Evolutionary conservation across 345 rosid species (phyloP), one percentile per base, ranked within the genome.

Genomic region (Turritis glabra): DNA sequence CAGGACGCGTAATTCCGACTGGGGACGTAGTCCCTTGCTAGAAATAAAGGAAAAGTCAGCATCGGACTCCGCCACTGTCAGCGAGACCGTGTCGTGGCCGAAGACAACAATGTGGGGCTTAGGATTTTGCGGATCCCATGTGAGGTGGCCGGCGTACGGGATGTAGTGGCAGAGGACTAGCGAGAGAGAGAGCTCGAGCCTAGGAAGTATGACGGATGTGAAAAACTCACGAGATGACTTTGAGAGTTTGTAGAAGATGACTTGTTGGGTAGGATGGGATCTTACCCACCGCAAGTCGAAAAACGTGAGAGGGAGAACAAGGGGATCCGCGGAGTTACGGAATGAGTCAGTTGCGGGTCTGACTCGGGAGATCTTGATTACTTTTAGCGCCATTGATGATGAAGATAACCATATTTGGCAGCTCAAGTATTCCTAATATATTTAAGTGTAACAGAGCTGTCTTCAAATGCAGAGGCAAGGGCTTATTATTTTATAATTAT

Each of bases 91-190:
- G 22, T 83, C 83, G 2, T 30, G 15, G 0, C 70, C 72, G 29
- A 38, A n/a, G 77, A 69, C 76, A 26, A 53, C 19, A 51, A 80
- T 59, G 73, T 19, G 1, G 18, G 86, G 82, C 22, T 73, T 69
- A 0, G 70, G 54, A 14, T 76, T 40, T 17, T 37, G 21, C 13
- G 56, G 29, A 1, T 75, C 68, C 86, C 83, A 79, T 4, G 2
- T 32, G 58, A 85, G 60, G 43, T 60, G 69, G 2, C 86, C 83
- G 0, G 80, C 76, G n/a, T 77, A 32, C 4, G 85, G 86, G 50
- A 79, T 79, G 72, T 56, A 79, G 67, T 79, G 83, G n/a, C 13
- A 13, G 63, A 85, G 86, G 14, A 73, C 37, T 18, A 19, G 33
- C 0, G 84, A 73, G 4, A 79, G 81, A 17, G 84, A 81, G 52